Evolutionary conservation across 305 asterid genomes (phyloP), one percentile per base, ranked within the genome.

Genomic region (Coffea humblotiana): DNA sequence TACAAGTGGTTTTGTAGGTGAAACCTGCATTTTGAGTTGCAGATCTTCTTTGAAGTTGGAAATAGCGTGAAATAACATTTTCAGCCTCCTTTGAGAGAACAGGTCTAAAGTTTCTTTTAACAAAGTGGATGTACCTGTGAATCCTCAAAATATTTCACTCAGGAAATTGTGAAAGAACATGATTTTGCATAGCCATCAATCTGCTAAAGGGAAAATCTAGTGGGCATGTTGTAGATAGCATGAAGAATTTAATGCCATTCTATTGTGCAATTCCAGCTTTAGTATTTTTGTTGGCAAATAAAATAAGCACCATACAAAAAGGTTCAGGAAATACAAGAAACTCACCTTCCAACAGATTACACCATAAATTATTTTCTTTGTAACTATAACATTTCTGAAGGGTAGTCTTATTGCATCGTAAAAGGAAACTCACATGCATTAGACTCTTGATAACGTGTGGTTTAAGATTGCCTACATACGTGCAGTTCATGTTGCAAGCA

Each of bases 41-140:
- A 29, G 96, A 94, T 93, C 99, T 91, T 90, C 99, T 86, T 87
- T 95, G 99, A 83, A 95, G 96, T 86, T 95, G 99, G 84, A 94
- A 95, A 88, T 95, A 95, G 92, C 96, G 89, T 67, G 99, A 95
- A 82, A 95, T 95, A 72, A 93, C 88, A 83, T 86, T 89, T 88
- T 95, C 97, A 72, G 99, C 99, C 66, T 95, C 99, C 90, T 89
- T 90, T 14, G 98, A 90, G 27, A 95, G 98, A 84, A 94, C 90
- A 35, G 99, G 99, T 87, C 88, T 89, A 86, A 95, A 91, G 80
- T 89, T 78, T 79, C 92, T 94, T 85, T 95, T 95, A 80, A 91
- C 96, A 69, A 79, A 95, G 82, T 88, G 93, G 77, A 95, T 90
- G 83, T 95, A 95, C 89, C 99, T 95, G 88, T 74, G 75, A 82